These are phyloP conservation scores for Alternaria longipes DNA, from an alignment of 2,329 filamentous ascomycete species.

Conservation along the genomic window DNA sequence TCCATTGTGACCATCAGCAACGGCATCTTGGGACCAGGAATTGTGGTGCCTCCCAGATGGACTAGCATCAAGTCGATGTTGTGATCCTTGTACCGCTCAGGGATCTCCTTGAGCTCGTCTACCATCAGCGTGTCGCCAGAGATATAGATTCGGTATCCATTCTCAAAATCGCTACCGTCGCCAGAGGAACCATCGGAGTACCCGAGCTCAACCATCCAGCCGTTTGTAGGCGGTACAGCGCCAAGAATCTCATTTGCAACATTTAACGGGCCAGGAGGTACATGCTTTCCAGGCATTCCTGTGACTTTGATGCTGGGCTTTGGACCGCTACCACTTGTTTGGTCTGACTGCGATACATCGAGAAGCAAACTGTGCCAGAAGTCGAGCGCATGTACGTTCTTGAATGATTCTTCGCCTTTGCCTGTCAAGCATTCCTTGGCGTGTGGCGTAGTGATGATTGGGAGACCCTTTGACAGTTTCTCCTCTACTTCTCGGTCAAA, in stretches of 20 bases:
- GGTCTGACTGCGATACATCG: conserved; percentile 48
- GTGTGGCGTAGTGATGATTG: conserved; percentile 71
- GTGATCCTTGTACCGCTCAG: conserved; percentile 61
- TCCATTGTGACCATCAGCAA: conserved; percentile 76
- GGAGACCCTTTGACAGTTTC: conserved; percentile 62
- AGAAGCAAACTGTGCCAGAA: conserved; percentile 64
- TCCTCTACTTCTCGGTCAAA: conserved; percentile 64
- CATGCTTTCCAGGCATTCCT: conserved; percentile 72
- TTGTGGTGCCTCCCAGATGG: conserved; percentile 72
- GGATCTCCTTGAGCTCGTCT: conserved; percentile 69
- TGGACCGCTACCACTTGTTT: conserved; percentile 12
- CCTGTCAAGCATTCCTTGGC: conserved; percentile 63
- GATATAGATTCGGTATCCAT: conserved; percentile 70
- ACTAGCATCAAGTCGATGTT: conserved; percentile 72
- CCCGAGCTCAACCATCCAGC: conserved; percentile 72
- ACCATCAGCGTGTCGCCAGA: conserved; percentile 72
- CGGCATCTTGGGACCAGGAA: conserved; percentile 67
- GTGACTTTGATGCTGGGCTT: conserved; percentile 65
- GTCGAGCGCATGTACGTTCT: conserved; percentile 63
- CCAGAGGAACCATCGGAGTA: conserved; percentile 43
- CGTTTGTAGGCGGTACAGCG: conserved; percentile 70
- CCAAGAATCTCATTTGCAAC: conserved; percentile 59
- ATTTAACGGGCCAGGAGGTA: conserved; percentile 57
- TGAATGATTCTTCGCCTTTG: conserved; percentile 62
- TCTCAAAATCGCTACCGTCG: conserved; percentile 47